These are phyloP conservation scores for Citrus mangshanensis DNA, from an alignment of 345 rosid genomes.

Conservation along the genomic window DNA sequence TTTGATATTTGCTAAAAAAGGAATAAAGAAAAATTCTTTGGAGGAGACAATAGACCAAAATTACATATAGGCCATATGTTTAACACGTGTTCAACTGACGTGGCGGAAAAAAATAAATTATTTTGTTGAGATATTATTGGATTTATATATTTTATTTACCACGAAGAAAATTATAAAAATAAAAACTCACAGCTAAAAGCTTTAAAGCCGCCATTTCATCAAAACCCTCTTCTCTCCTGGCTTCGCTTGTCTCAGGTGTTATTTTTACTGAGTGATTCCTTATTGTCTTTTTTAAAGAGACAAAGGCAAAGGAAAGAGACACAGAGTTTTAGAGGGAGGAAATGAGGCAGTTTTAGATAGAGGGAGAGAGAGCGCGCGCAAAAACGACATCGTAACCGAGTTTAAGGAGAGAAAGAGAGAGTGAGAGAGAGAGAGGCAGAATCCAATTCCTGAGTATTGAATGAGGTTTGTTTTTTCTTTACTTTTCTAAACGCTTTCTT, in stretches of 20 bases:
- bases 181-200: background rate
- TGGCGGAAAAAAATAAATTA: background rate
- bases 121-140: background rate
- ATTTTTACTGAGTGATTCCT: background rate
- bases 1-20: no score
- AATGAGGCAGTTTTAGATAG: background rate
- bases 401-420: background rate
- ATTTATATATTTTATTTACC: no score
- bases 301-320: background rate
- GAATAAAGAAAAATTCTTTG: background rate
- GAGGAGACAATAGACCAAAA: background rate
- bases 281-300: background rate
- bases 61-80: background rate
- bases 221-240: background rate
- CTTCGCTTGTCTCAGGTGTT: background rate
- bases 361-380: background rate
- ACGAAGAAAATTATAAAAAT: background rate
- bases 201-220: slow-evolving; percentile 15
- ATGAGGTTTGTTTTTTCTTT: slow-evolving; percentile 5
- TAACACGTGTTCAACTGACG: background rate
- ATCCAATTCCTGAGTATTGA: background rate
- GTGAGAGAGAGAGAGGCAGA: background rate
- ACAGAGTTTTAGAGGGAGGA: background rate
- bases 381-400: slow-evolving; percentile 4
- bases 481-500: background rate